Evolutionary conservation across 176 grass and related monocot genomes (phyloP).

Genomic region (Ensete glaucum): DNA sequence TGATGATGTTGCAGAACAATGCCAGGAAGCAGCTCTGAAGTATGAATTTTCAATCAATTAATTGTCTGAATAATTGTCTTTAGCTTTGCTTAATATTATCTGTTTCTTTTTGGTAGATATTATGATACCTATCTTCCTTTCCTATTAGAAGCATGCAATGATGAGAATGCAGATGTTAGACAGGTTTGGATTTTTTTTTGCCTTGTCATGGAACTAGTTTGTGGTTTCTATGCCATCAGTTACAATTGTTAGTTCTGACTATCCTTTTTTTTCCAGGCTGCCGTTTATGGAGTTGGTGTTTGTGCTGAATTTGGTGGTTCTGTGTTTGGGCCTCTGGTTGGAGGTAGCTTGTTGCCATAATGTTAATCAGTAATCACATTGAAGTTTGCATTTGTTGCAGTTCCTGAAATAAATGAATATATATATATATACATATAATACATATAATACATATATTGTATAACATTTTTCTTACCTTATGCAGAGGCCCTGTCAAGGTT

Average conservation of each 20-base stretch:
- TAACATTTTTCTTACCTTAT: neutral
- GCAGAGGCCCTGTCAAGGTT: conserved; percentile 89
- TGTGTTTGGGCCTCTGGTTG: conserved; percentile 78
- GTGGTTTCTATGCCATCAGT: no score
- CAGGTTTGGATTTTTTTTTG: conserved; percentile 40
- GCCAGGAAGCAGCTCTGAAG: conserved; percentile 70
- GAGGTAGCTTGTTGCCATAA: conserved; percentile 44
- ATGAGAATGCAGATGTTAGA: conserved; percentile 82
- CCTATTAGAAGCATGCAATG: conserved; percentile 84
- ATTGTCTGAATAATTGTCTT: neutral
- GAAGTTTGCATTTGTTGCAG: neutral
- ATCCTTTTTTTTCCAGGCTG: conserved; percentile 46
- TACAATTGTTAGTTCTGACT: conserved; percentile 4
- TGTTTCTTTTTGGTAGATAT: conserved; percentile 38
- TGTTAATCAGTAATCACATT: neutral
- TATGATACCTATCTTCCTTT: conserved; percentile 98
- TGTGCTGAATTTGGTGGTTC: conserved; percentile 90
- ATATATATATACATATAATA: neutral
- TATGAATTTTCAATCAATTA: conserved; percentile 16
- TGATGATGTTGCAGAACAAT: conserved; percentile 98
- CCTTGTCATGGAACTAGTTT: neutral
- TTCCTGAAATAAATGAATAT: neutral
- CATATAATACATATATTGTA: neutral
- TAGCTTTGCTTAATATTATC: neutral
- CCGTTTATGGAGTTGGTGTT: conserved; percentile 94